Conservation (phyloP, 2,329 filamentous ascomycete genomes). For the Curvularia hawaiiensis region DNA sequence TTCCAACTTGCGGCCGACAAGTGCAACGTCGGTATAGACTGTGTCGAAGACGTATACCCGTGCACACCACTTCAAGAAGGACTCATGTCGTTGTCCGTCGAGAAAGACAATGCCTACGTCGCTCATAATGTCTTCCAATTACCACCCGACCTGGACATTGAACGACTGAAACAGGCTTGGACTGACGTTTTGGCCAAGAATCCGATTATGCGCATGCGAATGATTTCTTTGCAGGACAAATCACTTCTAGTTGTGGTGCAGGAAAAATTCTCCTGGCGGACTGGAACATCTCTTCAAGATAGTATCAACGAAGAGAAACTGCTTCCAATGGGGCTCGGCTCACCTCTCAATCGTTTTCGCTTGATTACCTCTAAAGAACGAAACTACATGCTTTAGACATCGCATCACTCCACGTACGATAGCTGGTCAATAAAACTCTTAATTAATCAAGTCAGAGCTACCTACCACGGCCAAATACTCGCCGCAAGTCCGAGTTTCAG, state of each 20-base stretch:
- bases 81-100: constrained; percentile 16
- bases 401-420: constrained; percentile 11
- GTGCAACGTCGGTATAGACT: constrained; percentile 7
- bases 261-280: background rate
- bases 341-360: background rate
- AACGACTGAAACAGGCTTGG: constrained; percentile 50
- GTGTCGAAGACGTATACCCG: constrained; percentile 23
- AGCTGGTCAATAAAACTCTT: constrained; percentile 6
- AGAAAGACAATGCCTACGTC: constrained; percentile 21
- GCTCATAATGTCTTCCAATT: constrained; percentile 42
- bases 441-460: background rate
- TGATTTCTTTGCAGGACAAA: constrained; percentile 6
- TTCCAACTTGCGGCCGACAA: constrained; percentile 9
- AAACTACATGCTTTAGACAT: constrained; percentile 6
- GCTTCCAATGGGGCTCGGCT: background rate
- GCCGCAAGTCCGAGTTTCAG: background rate
- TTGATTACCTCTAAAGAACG: background rate
- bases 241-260: background rate
- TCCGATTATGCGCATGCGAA: constrained; percentile 53
- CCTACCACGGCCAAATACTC: background rate
- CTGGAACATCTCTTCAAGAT: background rate
- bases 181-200: constrained; percentile 44
- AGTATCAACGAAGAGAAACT: background rate
- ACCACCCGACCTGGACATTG: constrained; percentile 7
- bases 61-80: constrained; percentile 23